phyloP scores from a whole-genome alignment of 2,329 filamentous ascomycete genomes.

The Verticillium albo-atrum region DNA sequence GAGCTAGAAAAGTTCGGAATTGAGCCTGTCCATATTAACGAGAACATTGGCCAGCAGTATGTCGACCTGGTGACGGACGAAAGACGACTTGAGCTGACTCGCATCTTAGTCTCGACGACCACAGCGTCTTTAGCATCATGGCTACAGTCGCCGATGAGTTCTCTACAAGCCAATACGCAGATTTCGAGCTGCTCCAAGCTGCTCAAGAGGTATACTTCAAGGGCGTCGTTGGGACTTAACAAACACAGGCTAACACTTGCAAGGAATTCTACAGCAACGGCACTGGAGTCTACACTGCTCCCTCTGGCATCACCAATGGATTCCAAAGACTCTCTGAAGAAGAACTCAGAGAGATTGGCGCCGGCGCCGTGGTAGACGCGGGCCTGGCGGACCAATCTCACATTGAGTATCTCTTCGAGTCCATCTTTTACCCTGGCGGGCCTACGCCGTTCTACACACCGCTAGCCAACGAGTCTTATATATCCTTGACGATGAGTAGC shows the following conservation, averaged over 20 bases:
- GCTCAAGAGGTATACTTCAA: constrained; percentile 9
- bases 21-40: constrained; percentile 16
- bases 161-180: constrained; percentile 15
- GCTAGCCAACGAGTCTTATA: constrained; percentile 17
- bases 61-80: not conserved
- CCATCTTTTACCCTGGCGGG: constrained; percentile 20
- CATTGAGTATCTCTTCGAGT: constrained; percentile 21
- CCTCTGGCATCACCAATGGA: constrained; percentile 18
- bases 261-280: constrained; percentile 16
- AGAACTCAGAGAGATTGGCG: constrained; percentile 14
- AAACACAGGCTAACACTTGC: not conserved
- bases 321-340: constrained; percentile 16
- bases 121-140: constrained; percentile 22
- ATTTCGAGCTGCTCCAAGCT: constrained; percentile 8
- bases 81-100: not conserved
- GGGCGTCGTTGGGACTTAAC: not conserved
- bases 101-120: constrained; percentile 16
- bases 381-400: constrained; percentile 19
- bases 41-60: constrained; percentile 19
- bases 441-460: constrained; percentile 20
- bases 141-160: constrained; percentile 16
- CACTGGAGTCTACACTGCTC: constrained; percentile 16
- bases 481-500: constrained; percentile 17
- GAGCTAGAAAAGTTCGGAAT: constrained; percentile 15
- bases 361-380: constrained; percentile 12